Conservation (phyloP, 305 asterid species). For the Vinca major region DNA sequence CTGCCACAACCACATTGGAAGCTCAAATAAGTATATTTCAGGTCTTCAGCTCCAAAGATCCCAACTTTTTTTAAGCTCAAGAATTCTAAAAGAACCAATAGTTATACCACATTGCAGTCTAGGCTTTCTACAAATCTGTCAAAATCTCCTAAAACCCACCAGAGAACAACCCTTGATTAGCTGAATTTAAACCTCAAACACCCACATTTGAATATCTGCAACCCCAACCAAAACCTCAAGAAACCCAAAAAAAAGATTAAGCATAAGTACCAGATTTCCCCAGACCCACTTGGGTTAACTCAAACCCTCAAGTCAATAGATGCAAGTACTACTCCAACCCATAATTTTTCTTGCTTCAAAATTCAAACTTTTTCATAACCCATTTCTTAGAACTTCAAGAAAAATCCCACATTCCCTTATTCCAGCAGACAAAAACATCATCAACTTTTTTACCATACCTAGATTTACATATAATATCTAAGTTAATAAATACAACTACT, state of each 20-base stretch:
- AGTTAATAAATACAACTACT: not conserved
- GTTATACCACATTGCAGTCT: constrained; percentile 3
- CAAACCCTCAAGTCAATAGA: constrained; percentile 3
- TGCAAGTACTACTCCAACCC: constrained; percentile 4
- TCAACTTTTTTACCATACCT: constrained; percentile 10
- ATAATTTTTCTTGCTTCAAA: constrained; percentile 9
- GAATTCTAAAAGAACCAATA: constrained; percentile 5
- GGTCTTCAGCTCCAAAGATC: not conserved
- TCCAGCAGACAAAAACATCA: constrained; percentile 10
- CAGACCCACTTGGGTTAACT: no score
- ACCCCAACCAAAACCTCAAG: constrained; percentile 6
- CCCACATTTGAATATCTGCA: constrained; percentile 10
- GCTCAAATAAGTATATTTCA: not conserved
- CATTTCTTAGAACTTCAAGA: constrained; percentile 8
- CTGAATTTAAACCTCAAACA: constrained; percentile 3
- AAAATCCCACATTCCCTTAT: constrained; percentile 6
- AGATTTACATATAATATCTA: constrained; percentile 2
- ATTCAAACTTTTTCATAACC: not conserved
- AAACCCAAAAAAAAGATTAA: constrained; percentile 7
- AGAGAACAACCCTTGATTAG: not conserved
- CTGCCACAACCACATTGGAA: constrained; percentile 9
- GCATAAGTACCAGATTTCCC: not conserved
- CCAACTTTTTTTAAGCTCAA: not conserved
- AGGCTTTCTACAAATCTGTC: constrained; percentile 8
- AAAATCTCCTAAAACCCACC: not conserved